phyloP scores from a whole-genome alignment of 495 filamentous ascomycete genomes.

The Oleoguttula mirabilis region DNA sequence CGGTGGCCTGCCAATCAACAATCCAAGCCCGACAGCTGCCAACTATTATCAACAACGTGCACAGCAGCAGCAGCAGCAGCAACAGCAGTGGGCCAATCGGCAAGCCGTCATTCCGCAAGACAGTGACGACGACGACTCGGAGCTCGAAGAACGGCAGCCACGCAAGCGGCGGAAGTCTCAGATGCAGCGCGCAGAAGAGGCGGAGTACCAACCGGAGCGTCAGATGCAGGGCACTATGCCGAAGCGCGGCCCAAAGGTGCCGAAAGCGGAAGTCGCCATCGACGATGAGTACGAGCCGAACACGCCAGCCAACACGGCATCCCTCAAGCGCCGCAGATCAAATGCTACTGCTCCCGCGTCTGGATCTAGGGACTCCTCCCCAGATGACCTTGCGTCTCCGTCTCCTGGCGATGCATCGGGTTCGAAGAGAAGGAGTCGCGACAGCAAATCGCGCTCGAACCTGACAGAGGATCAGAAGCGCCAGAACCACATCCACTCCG shows the following conservation, averaged over 20 bases:
- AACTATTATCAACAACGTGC: no score
- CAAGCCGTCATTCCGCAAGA: no score
- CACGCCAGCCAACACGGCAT: neutral
- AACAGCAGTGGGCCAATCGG: no score
- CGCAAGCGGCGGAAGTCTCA: slow-evolving; percentile 6
- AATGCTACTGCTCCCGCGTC: neutral
- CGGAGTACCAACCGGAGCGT: neutral
- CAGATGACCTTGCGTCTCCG: neutral
- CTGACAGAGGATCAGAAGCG: slow-evolving; percentile 74
- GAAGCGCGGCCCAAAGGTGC: slow-evolving; percentile 1
- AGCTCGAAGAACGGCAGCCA: neutral
- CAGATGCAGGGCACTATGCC: neutral
- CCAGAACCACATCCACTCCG: slow-evolving; percentile 77
- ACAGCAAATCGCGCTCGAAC: slow-evolving; percentile 47
- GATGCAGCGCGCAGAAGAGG: neutral
- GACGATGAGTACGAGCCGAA: slow-evolving; percentile 1
- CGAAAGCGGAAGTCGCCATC: slow-evolving; percentile 1
- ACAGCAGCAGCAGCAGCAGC: no score
- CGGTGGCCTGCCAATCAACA: no score
- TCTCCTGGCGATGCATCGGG: neutral
- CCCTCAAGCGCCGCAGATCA: neutral
- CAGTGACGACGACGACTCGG: no score
- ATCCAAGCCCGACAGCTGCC: no score
- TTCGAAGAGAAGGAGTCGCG: neutral
- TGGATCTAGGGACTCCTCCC: neutral